Percentiles rank a stretch among this genome's conserved stretches.
phyloP scores from a whole-genome alignment of 2,329 filamentous ascomycete genomes.

The Pezicula radicicola region DNA sequence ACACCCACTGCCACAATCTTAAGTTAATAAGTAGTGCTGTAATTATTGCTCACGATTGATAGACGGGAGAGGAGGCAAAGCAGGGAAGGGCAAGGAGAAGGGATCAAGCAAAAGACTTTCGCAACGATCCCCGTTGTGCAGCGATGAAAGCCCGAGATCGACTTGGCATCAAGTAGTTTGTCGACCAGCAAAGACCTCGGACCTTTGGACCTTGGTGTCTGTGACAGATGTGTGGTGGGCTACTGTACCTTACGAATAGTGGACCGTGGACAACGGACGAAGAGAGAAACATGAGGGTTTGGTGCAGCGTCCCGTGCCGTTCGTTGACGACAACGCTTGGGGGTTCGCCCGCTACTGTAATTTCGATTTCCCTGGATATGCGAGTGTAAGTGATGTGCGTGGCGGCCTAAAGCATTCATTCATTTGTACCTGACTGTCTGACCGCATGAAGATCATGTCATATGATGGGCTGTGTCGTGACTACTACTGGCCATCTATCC shows the following conservation, averaged over 20 bases:
- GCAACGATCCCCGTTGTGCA: too few relatives aligned
- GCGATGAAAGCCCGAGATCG: too few relatives aligned
- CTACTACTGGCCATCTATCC: slow-evolving; percentile 3
- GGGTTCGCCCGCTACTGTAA: background rate
- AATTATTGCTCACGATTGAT: too few relatives aligned
- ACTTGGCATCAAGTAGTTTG: too few relatives aligned
- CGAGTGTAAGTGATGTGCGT: slow-evolving; percentile 20
- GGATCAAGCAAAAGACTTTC: too few relatives aligned
- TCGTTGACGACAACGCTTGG: background rate
- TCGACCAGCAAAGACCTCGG: too few relatives aligned
- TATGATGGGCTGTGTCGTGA: background rate
- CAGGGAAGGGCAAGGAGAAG: too few relatives aligned
- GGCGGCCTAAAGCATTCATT: slow-evolving; percentile 19
- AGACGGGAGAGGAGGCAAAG: too few relatives aligned
- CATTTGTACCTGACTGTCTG: slow-evolving; percentile 20
- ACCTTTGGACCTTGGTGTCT: too few relatives aligned
- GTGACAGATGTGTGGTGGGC: background rate
- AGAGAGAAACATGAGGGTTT: background rate
- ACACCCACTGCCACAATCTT: too few relatives aligned
- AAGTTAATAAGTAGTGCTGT: too few relatives aligned
- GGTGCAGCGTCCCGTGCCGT: background rate
- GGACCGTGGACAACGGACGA: background rate
- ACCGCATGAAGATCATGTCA: slow-evolving; percentile 8
- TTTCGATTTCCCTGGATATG: slow-evolving; percentile 1
- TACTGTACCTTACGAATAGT: background rate